Evolutionary conservation across 2,329 filamentous ascomycete species (phyloP).

Genomic region (Pyrenophora graminea): DNA sequence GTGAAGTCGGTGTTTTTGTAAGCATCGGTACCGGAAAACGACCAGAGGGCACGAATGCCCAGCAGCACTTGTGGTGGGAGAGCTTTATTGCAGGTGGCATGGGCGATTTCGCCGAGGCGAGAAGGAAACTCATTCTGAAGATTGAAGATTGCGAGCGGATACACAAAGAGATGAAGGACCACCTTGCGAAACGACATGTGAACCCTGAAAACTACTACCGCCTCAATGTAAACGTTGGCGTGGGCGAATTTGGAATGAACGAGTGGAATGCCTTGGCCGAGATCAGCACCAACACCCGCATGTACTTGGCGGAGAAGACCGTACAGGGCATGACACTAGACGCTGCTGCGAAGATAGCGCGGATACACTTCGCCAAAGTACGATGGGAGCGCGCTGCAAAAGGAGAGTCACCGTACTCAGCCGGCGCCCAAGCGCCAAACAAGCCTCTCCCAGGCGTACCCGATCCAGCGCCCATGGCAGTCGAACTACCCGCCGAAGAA

Average conservation of each 20-base stretch:
- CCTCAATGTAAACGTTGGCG: conserved; percentile 94
- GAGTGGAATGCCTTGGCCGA: conserved; percentile 94
- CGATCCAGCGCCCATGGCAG: conserved; percentile 53
- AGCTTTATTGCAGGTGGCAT: conserved; percentile 72
- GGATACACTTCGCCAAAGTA: conserved; percentile 76
- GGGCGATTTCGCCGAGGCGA: conserved; percentile 89
- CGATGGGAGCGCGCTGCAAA: conserved; percentile 61
- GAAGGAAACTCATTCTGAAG: conserved; percentile 81
- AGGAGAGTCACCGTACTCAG: conserved; percentile 29
- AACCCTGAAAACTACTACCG: conserved; percentile 91
- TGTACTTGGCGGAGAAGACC: conserved; percentile 74
- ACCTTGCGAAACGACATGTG: conserved; percentile 76
- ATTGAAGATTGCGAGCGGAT: conserved; percentile 94
- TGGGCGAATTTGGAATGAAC: conserved; percentile 98
- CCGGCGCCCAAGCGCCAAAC: conserved; percentile 33
- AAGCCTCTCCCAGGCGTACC: conserved; percentile 43
- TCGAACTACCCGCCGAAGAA: conserved; percentile 65
- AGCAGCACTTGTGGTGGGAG: conserved; percentile 84
- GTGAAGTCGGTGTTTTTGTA: conserved; percentile 89
- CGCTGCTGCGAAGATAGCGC: conserved; percentile 78
- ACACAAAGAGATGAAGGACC: conserved; percentile 84
- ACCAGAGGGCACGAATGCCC: conserved; percentile 69
- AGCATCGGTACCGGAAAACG: conserved; percentile 94
- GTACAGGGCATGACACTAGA: conserved; percentile 78
- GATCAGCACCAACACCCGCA: conserved; percentile 88